phyloP scores from a whole-genome alignment of 129 eudicot genomes.

The Flaveria sonorensis region DNA sequence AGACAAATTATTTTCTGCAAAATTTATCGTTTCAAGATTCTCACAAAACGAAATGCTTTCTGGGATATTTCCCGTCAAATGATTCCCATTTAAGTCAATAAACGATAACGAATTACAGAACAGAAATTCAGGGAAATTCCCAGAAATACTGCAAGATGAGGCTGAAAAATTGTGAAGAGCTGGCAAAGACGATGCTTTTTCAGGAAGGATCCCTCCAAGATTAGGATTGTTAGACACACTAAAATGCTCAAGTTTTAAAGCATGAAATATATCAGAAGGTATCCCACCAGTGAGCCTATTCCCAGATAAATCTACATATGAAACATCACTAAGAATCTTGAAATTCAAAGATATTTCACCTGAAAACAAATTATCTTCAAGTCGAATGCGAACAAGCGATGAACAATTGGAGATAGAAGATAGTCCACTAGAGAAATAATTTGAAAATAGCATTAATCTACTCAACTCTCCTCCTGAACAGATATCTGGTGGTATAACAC shows the following conservation, averaged over 20 bases:
- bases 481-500: conserved; percentile 66
- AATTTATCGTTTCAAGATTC: conserved; percentile 49
- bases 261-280: conserved; percentile 59
- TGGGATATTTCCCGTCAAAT: conserved; percentile 58
- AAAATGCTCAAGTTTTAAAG: conserved; percentile 68
- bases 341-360: conserved; percentile 66
- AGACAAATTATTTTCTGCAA: conserved; percentile 60
- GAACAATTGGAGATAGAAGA: conserved; percentile 73
- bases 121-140: conserved; percentile 63
- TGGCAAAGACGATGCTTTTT: conserved; percentile 65
- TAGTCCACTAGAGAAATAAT: conserved; percentile 69
- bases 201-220: conserved; percentile 75
- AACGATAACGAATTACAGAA: conserved; percentile 55
- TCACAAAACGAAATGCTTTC: conserved; percentile 57
- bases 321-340: conserved; percentile 39
- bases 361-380: conserved; percentile 78
- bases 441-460: conserved; percentile 78
- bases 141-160: conserved; percentile 69
- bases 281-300: conserved; percentile 74
- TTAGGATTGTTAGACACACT: conserved; percentile 70
- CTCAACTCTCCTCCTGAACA: conserved; percentile 64
- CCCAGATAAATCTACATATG: conserved; percentile 71
- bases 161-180: conserved; percentile 72
- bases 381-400: conserved; percentile 76
- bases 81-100: conserved; percentile 58